Base-by-base conservation (phyloP, 768 basidiomycete genomes). In the Kwoniella mangroviensis region DNA sequence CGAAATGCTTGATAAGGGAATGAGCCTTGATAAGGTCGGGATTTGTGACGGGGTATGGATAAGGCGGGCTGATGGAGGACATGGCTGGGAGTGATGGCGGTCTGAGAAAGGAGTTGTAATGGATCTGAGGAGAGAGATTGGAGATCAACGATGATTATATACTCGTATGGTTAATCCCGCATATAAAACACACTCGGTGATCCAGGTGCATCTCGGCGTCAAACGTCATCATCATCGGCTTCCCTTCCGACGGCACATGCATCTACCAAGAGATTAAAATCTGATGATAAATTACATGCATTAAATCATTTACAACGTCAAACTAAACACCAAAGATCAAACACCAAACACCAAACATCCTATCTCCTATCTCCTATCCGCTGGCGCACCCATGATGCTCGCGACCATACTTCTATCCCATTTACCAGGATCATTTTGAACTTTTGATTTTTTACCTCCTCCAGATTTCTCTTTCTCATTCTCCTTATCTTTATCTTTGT, bases 401-500 rank as follows among this genome's bases (percentile, higher is more conserved):
- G 79, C 77, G 13, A 80, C 79, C 75, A 78, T 80, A 63, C 73
- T 69, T 64, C 72, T 67, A 63, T 80, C 73, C 79, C 79, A 80
- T 58, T 66, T 73, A 40, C 75, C 77, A 6, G 79, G 79, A 63
- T 72, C 68, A 66, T 76, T 77, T 45, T 72, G 67, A 1, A 69
- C 73, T 54, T 71, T 70, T 54, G 42, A 42, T 52, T 58, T 64
- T 21, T 63, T 63, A 15, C 60, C 60, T 12, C 45, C 49, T 15
- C 57, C 68, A 6, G 63, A 55, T 24, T 63, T 68, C 52, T 67
- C 63, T 41, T 68, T 65, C 55, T 71, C 59, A 53, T 70, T 70
- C 40, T 53, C 34, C 59, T 62, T 73, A 7, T 54, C 69, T 41
- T 69, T 72, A 59, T 72, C 68, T 54, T 72, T 70, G 15, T 73